Evolutionary conservation across 768 basidiomycete species (phyloP).

Genomic region (Russula sp.): DNA sequence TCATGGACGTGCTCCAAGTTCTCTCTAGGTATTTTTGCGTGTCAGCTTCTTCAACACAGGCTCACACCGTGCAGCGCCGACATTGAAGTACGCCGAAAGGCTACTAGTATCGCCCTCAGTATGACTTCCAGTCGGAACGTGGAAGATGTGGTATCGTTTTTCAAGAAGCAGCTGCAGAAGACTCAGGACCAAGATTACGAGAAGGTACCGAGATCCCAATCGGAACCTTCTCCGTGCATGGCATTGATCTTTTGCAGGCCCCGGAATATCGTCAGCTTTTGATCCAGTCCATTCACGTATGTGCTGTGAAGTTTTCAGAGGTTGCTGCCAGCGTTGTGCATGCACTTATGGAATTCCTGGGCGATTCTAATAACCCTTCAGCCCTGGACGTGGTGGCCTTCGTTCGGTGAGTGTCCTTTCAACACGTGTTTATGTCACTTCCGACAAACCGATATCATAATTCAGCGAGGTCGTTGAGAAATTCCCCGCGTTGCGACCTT

Average conservation of each 20-base stretch:
- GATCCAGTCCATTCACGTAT: constrained; percentile 95
- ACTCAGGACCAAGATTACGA: constrained; percentile 91
- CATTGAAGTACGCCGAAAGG: constrained; percentile 94
- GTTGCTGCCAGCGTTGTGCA: constrained; percentile 95
- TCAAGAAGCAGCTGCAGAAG: constrained; percentile 95
- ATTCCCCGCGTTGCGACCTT: constrained; percentile 78
- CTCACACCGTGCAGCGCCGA: constrained; percentile 57
- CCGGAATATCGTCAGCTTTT: constrained; percentile 93
- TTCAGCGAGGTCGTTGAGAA: constrained; percentile 92
- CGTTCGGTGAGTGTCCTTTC: constrained; percentile 41
- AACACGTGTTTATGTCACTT: neutral
- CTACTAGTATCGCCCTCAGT: constrained; percentile 80
- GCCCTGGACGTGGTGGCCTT: constrained; percentile 93
- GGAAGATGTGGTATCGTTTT: constrained; percentile 91
- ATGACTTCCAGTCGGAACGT: constrained; percentile 94
- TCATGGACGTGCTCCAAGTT: constrained; percentile 94
- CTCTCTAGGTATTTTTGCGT: constrained; percentile 54
- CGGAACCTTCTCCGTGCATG: neutral
- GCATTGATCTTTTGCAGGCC: constrained; percentile 43
- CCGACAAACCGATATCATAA: neutral
- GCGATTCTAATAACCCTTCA: constrained; percentile 91
- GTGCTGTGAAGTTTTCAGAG: constrained; percentile 94
- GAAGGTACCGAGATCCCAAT: constrained; percentile 48
- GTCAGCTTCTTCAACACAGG: neutral
- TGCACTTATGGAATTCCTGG: constrained; percentile 88